Conservation (phyloP, 2,329 filamentous ascomycete genomes). For the Sclerotinia spermophila region DNA sequence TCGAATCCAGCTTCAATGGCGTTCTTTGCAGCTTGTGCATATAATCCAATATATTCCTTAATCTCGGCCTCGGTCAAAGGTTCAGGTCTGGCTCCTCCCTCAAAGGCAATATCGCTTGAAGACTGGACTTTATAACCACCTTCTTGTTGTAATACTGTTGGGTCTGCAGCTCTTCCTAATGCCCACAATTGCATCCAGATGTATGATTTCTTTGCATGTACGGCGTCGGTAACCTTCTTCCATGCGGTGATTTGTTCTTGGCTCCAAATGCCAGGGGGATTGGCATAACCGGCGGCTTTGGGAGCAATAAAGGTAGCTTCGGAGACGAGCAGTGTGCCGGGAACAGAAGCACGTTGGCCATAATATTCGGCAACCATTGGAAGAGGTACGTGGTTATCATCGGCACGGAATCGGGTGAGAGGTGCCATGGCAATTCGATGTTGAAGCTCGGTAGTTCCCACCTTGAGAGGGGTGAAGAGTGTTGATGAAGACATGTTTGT, state of each 20-base stretch:
- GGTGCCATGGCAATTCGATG: constrained; percentile 54
- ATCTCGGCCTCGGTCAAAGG: constrained; percentile 41
- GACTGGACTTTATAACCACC: constrained; percentile 28
- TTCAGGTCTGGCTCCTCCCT: constrained; percentile 29
- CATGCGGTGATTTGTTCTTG: constrained; percentile 52
- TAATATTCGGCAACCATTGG: constrained; percentile 50
- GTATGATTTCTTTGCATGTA: constrained; percentile 55
- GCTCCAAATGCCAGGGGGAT: constrained; percentile 54
- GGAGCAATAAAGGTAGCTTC: constrained; percentile 51
- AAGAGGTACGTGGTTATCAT: constrained; percentile 45
- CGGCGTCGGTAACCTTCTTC: constrained; percentile 55
- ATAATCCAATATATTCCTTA: constrained; percentile 38
- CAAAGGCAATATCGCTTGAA: constrained; percentile 29
- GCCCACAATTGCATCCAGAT: constrained; percentile 61
- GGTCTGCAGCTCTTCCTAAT: constrained; percentile 46
- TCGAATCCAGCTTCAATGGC: constrained; percentile 55
- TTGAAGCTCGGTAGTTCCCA: constrained; percentile 42
- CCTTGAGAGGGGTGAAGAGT: constrained; percentile 44
- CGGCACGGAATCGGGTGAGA: constrained; percentile 51
- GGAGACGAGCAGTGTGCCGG: constrained; percentile 53
- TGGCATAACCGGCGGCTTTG: constrained; percentile 46
- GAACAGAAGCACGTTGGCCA: constrained; percentile 46
- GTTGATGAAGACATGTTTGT: constrained; percentile 24
- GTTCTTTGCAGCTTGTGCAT: constrained; percentile 37
- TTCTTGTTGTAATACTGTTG: constrained; percentile 21